Evolutionary conservation across 1,284 basidiomycete species (phyloP), one percentile per base, ranked within the genome.

Genomic region (Ceratorhiza oryzae-sativae): DNA sequence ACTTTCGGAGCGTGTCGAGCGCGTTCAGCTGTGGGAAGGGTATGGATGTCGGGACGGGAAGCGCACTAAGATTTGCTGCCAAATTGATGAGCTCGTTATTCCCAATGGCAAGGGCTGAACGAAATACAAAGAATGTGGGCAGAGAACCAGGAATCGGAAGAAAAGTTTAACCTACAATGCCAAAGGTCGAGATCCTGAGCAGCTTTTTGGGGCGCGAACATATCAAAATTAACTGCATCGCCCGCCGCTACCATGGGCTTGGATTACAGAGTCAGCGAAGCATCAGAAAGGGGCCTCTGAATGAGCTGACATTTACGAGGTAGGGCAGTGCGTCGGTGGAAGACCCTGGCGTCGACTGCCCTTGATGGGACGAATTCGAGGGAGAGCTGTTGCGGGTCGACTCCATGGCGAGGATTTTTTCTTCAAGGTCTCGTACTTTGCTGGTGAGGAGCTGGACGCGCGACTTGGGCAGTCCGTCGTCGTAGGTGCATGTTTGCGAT

Each of bases 391-490:
- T 53, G 4, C 65, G 65, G 8, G 65, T 34, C 51, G 53, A 27
- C 27, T 68, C 65, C 65, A 68, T 68, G n/a, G 51, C 53, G 12
- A 32, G 36, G 36, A 68, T 68, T 68, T 81, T 75, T 23, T 77
- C 80, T 76, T 84, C 83, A 74, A 84, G 81, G 72, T 88, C 84
- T 23, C 83, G 84, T 46, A 89, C 80, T 45, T 86, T 82, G 75
- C 87, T 86, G 74, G 85, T 86, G 45, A 89, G 80, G 34, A 86
- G 81, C 77, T 88, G 85, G 0, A 87, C 88, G 36, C 87, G 84
- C 76, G 86, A 87, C 77, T 87, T 87, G 73, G 85, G 84, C 75
- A 84, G 84, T 77, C 84, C 85, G 77, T 88, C 87, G 76, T 88
- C 86, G 80, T 88, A 89, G 72, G 84, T 80, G 77, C 88, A 89